phyloP scores from a whole-genome alignment of 441 rosid genomes.

The Sinapis alba region DNA sequence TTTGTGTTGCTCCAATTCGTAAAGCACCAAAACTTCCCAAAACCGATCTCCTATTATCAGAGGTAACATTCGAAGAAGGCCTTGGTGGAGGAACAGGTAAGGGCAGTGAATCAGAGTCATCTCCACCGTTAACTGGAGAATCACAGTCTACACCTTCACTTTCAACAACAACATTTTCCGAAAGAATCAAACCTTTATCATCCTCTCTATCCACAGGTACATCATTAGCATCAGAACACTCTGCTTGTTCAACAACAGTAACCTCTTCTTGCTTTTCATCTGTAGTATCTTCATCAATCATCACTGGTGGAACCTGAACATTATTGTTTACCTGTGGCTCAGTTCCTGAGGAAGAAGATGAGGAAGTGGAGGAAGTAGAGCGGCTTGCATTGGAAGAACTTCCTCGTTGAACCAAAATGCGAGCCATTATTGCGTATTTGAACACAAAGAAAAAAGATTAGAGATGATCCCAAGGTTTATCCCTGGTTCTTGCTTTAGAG shows the following conservation, averaged over 20 bases:
- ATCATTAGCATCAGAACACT: slow-evolving; percentile 56
- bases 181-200: slow-evolving; percentile 41
- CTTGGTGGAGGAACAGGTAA: slow-evolving; percentile 88
- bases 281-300: slow-evolving; percentile 62
- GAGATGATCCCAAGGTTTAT: slow-evolving; percentile 63
- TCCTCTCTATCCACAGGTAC: slow-evolving; percentile 45
- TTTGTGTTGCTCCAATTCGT: slow-evolving; percentile 65
- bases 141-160: too few species aligned
- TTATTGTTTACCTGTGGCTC: slow-evolving; percentile 52
- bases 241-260: slow-evolving; percentile 52
- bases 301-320: slow-evolving; percentile 45
- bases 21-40: slow-evolving; percentile 56
- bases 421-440: too few species aligned
- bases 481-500: slow-evolving; percentile 88
- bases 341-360: slow-evolving; percentile 55
- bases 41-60: slow-evolving; percentile 53
- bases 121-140: slow-evolving; percentile 41
- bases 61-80: slow-evolving; percentile 47
- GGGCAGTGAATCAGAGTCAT: slow-evolving; percentile 71
- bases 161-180: slow-evolving; percentile 49
- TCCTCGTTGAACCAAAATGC: slow-evolving; percentile 89
- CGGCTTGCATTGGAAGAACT: slow-evolving; percentile 76
- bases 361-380: slow-evolving; percentile 52
- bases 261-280: slow-evolving; percentile 63
- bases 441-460: slow-evolving; percentile 32